A percentile compares a stretch with the other conserved stretches of the same genome.
Evolutionary conservation across 1,139 yeast species (phyloP).

Genomic region (Geotrichum bryndzae): DNA sequence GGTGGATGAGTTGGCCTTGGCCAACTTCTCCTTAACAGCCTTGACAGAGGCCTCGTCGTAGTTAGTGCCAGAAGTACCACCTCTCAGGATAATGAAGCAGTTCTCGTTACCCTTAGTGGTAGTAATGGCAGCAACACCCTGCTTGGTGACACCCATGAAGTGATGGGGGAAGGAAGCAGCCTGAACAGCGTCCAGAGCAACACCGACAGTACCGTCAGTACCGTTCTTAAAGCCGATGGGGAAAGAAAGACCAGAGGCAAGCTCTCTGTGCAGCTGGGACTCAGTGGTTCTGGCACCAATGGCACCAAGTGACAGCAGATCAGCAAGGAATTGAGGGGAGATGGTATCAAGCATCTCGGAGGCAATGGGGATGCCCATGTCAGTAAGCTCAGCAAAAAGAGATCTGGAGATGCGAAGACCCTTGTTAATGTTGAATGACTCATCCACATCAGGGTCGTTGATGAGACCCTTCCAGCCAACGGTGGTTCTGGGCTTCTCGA

Average conservation of each 20-base stretch:
- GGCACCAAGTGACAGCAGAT: conserved; percentile 88
- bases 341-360: conserved; percentile 97
- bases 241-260: conserved; percentile 92
- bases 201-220: conserved; percentile 88
- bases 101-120: conserved; percentile 92
- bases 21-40: conserved; percentile 60
- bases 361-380: conserved; percentile 73
- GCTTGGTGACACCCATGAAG: conserved; percentile 87
- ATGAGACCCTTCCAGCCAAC: conserved; percentile 99
- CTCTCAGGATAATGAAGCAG: conserved; percentile 87
- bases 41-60: conserved; percentile 69
- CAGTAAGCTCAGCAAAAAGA: conserved; percentile 77
- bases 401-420: conserved; percentile 86
- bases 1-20: conserved; percentile 44
- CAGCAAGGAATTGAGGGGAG: conserved; percentile 88
- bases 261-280: conserved; percentile 91
- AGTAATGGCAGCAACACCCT: conserved; percentile 91
- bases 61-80: conserved; percentile 91
- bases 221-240: conserved; percentile 98
- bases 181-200: conserved; percentile 87
- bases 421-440: conserved; percentile 88
- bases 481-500: conserved; percentile 97
- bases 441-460: conserved; percentile 95
- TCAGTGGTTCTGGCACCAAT: conserved; percentile 98
- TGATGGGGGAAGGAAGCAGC: conserved; percentile 94